These are phyloP conservation scores for Pyrus bretschneideri DNA, from an alignment of 306 rosid species.

Conservation along the genomic window DNA sequence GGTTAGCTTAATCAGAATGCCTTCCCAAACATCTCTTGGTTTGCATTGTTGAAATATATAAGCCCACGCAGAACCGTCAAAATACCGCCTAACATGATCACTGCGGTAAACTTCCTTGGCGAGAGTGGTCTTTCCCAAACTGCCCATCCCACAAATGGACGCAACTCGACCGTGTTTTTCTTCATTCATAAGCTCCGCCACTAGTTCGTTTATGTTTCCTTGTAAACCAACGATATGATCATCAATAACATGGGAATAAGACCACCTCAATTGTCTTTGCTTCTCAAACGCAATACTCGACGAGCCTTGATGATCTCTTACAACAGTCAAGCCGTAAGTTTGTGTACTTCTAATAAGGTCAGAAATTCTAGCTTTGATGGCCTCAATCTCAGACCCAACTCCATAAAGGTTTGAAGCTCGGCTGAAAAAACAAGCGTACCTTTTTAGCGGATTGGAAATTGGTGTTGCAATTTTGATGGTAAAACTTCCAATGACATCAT, in stretches of 20 bases:
- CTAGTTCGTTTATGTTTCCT: neutral
- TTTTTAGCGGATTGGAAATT: slow-evolving; percentile 13
- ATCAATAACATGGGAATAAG: neutral
- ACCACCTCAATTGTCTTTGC: slow-evolving; percentile 26
- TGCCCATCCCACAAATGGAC: slow-evolving; percentile 18
- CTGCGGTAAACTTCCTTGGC: slow-evolving; percentile 10
- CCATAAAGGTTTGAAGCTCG: slow-evolving; percentile 12
- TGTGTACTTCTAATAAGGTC: slow-evolving; percentile 36
- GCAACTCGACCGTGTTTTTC: neutral
- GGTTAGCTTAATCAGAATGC: neutral
- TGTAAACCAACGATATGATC: neutral
- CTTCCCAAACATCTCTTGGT: neutral
- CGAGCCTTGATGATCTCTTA: slow-evolving; percentile 14
- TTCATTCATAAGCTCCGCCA: neutral
- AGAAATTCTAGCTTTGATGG: slow-evolving; percentile 22
- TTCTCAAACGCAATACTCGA: neutral
- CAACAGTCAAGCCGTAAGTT: slow-evolving; percentile 29
- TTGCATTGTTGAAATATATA: neutral
- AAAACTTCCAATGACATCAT: slow-evolving; percentile 36
- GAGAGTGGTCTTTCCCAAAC: slow-evolving; percentile 21
- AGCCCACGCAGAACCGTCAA: neutral
- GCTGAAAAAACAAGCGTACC: slow-evolving; percentile 16
- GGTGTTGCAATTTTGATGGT: slow-evolving; percentile 9
- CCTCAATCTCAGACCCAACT: slow-evolving; percentile 18
- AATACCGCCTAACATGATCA: neutral